Evolutionary conservation across 176 grass and related monocot genomes (phyloP).

Genomic region (bread wheat (Triticum aestivum)): IWGSC_CS_RefSeq_v2.1 NC_057808.1:254746501-254747000

Average conservation of each 20-base stretch:
- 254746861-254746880: neutral
- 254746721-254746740: too few relatives aligned
- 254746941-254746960: neutral
- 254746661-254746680: neutral
- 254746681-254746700: neutral
- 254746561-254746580: slow-evolving; percentile 57
- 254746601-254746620: slow-evolving; percentile 34
- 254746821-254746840: neutral
- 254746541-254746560: slow-evolving; percentile 45
- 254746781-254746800: neutral
- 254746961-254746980: neutral
- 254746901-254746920: neutral
- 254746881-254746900: neutral
- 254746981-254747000: neutral
- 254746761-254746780: neutral
- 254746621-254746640: neutral
- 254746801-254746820: neutral
- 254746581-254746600: slow-evolving; percentile 50
- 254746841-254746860: neutral
- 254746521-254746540: slow-evolving; percentile 53
- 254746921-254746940: neutral
- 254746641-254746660: neutral
- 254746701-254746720: too few relatives aligned
- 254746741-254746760: neutral
- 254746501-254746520: slow-evolving; percentile 21